Evolutionary conservation across 2,329 filamentous ascomycete genomes (phyloP).

Genomic region (Aaosphaeria pasadenensis): DNA sequence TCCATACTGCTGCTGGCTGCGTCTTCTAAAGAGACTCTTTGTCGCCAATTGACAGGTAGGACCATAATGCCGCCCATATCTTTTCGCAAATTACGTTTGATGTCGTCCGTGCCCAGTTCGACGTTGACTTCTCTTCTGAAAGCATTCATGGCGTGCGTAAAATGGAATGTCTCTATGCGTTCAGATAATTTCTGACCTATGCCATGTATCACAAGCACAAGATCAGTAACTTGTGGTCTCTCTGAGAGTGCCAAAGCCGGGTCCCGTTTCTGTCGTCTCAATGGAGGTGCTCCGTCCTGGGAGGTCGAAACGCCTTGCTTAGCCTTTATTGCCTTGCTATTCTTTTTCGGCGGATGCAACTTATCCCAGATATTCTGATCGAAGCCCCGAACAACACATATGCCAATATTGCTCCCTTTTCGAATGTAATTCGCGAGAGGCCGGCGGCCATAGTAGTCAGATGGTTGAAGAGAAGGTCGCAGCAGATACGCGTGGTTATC

Average conservation of each 20-base stretch:
- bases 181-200: slow-evolving; percentile 97
- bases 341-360: slow-evolving; percentile 57
- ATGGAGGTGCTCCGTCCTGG: slow-evolving; percentile 41
- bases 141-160: slow-evolving; percentile 91
- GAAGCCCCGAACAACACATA: slow-evolving; percentile 88
- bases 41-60: slow-evolving; percentile 86
- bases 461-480: slow-evolving; percentile 81
- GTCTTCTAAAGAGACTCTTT: slow-evolving; percentile 83
- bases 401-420: slow-evolving; percentile 77
- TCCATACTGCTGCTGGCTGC: slow-evolving; percentile 49
- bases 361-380: slow-evolving; percentile 73
- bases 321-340: slow-evolving; percentile 40
- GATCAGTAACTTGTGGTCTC: slow-evolving; percentile 73
- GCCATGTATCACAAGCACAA: slow-evolving; percentile 88
- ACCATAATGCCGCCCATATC: slow-evolving; percentile 92
- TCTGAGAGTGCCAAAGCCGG: slow-evolving; percentile 62
- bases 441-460: slow-evolving; percentile 75
- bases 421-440: slow-evolving; percentile 78
- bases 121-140: slow-evolving; percentile 84
- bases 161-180: slow-evolving; percentile 92
- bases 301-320: slow-evolving; percentile 45
- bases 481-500: slow-evolving; percentile 75
- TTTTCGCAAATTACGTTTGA: slow-evolving; percentile 72
- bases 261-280: slow-evolving; percentile 43
- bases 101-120: slow-evolving; percentile 70